These are phyloP conservation scores for Nothopassalora personata DNA, from an alignment of 2,329 filamentous ascomycete species.

Conservation along the genomic window DNA sequence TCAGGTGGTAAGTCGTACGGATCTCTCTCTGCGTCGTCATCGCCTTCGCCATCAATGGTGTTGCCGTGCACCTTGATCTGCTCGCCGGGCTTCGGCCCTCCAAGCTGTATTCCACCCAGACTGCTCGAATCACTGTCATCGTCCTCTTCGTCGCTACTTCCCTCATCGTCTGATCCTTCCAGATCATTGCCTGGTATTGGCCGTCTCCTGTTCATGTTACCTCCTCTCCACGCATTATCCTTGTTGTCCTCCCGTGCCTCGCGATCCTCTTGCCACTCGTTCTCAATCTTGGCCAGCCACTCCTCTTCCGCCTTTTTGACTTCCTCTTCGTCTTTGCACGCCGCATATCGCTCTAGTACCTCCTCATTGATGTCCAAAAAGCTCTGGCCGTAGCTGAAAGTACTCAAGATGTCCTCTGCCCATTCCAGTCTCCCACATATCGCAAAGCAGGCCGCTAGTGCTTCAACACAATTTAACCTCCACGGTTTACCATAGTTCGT, in stretches of 20 bases:
- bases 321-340: slow-evolving; percentile 71
- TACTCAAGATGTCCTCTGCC: slow-evolving; percentile 75
- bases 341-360: slow-evolving; percentile 77
- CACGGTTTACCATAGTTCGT: slow-evolving; percentile 97
- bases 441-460: slow-evolving; percentile 82
- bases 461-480: slow-evolving; percentile 93
- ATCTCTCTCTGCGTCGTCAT: slow-evolving; percentile 53
- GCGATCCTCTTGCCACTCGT: slow-evolving; percentile 78
- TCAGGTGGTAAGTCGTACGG: slow-evolving; percentile 69
- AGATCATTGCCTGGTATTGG: slow-evolving; percentile 50
- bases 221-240: slow-evolving; percentile 81
- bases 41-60: slow-evolving; percentile 41
- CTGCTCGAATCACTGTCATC: slow-evolving; percentile 34
- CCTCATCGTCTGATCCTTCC: slow-evolving; percentile 34
- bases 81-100: slow-evolving; percentile 48
- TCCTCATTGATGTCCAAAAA: slow-evolving; percentile 88
- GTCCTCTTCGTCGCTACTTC: slow-evolving; percentile 42
- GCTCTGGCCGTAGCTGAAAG: slow-evolving; percentile 81
- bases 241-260: slow-evolving; percentile 55
- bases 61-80: slow-evolving; percentile 37
- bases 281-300: slow-evolving; percentile 86
- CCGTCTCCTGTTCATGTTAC: slow-evolving; percentile 71
- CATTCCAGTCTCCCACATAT: slow-evolving; percentile 91
- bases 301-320: slow-evolving; percentile 79
- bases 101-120: slow-evolving; percentile 32